Conservation (phyloP, 345 rosid species). For the Eutrema yunnanense region DNA sequence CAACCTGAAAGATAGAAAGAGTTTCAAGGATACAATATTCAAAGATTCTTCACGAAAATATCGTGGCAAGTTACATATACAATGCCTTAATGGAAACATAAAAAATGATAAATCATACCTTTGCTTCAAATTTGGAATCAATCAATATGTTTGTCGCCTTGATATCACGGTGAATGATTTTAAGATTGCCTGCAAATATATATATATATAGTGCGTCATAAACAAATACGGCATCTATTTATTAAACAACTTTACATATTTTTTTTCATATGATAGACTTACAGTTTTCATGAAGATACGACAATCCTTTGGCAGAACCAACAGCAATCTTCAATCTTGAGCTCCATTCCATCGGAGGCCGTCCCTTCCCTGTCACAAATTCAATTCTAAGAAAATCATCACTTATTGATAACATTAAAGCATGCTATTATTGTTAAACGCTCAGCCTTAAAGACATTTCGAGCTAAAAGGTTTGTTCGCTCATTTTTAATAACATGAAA, state of each 20-base stretch:
- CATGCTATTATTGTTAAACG: no score
- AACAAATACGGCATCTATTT: background rate
- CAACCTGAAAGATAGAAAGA: conserved; percentile 13
- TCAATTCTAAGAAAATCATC: no score
- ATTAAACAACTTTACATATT: background rate
- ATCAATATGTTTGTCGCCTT: conserved; percentile 83
- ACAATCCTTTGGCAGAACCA: conserved; percentile 78
- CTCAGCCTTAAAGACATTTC: no score
- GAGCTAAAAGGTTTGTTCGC: no score
- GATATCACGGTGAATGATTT: conserved; percentile 81
- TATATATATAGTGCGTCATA: background rate
- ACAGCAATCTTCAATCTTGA: conserved; percentile 37
- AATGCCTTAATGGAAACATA: background rate
- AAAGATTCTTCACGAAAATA: background rate
- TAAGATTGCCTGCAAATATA: conserved; percentile 38
- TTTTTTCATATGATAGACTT: background rate
- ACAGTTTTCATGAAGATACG: conserved; percentile 83
- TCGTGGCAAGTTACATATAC: no score
- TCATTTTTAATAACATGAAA: no score
- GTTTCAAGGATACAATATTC: background rate
- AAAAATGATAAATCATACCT: conserved; percentile 29
- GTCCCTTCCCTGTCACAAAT: no score
- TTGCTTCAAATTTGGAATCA: conserved; percentile 82
- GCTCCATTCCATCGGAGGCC: no score
- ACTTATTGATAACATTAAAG: no score